Percentiles rank a stretch among this genome's conserved stretches.
These are phyloP conservation scores for Trypanosoma cruzi DNA, from an alignment of 208 protist species.

Conservation along the genomic window DNA sequence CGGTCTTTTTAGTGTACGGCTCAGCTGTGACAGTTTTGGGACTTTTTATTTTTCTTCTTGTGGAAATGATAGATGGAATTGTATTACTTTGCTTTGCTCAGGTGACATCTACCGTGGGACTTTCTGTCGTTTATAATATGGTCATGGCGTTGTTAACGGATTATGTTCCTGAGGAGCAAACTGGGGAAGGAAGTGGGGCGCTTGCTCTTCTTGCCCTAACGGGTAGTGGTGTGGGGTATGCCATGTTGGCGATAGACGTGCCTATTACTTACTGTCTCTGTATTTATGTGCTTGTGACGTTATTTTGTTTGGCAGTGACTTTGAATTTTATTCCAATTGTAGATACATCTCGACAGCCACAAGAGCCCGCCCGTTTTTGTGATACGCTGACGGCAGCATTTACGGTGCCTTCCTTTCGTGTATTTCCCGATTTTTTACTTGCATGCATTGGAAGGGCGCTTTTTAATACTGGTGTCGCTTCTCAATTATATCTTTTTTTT, in stretches of 20 bases:
- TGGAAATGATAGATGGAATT: constrained; percentile 19
- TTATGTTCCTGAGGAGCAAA: constrained; percentile 32
- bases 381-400: constrained; percentile 22
- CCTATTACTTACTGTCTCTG: constrained; percentile 29
- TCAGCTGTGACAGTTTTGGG: constrained; percentile 27
- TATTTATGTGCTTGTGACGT: constrained; percentile 24
- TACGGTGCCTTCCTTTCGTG: constrained; percentile 26
- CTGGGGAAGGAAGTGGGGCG: constrained; percentile 27
- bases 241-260: constrained; percentile 34
- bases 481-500: constrained; percentile 36
- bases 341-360: constrained; percentile 3
- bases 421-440: constrained; percentile 37
- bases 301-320: constrained; percentile 28
- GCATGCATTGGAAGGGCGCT: constrained; percentile 26
- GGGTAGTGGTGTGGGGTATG: constrained; percentile 32
- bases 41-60: constrained; percentile 33
- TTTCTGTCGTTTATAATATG: constrained; percentile 38
- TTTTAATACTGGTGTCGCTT: constrained; percentile 35
- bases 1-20: constrained; percentile 29
- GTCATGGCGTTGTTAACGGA: constrained; percentile 32
- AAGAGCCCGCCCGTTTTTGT: not conserved
- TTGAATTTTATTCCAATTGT: constrained; percentile 19
- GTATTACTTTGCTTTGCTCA: constrained; percentile 31
- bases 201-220: constrained; percentile 32
- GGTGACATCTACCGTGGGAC: constrained; percentile 26